Evolutionary conservation across 2,329 filamentous ascomycete species (phyloP), one percentile per base, ranked within the genome.

Genomic region (Colletotrichum echinochloae): DNA sequence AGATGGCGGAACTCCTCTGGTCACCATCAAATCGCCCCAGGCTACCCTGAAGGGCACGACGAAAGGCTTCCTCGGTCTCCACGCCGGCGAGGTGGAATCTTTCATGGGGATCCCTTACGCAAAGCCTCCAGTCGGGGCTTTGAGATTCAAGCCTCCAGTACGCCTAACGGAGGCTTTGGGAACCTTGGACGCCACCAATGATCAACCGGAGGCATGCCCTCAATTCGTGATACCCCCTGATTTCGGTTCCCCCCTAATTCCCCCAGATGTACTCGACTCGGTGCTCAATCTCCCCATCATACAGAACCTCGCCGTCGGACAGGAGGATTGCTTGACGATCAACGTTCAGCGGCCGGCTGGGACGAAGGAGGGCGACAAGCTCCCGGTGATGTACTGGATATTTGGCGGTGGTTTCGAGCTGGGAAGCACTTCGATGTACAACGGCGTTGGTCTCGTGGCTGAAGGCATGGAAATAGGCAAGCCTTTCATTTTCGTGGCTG

Each of bases 61-160:
- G 1, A 71, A 71, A 59, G 68, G 59, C 8, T 55, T 68, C 20
- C 65, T 68, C 11, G 68, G 68, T 9, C 57, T 59, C 8, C 59
- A 71, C 8, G 52, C 37, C 9, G 68, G 64, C 20, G 57, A 68
- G 37, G 82, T 90, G 14, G 89, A 92, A 65, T 83, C 81, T 18
- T 92, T 91, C 80, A 85, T 85, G 70, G 80, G 78, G 30, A 79
- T 91, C 9, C 88, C 88, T 0, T 90, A 86, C 74, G 88, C 87
- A 2, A 83, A 87, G 66, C 85, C 88, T 37, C 88, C 88, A 0
- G 78, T 87, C 26, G 86, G 84, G 0, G 77, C 84, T 65, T 80
- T 89, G 56, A 83, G 89, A 12, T 82, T 81, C 73, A 76, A 78
- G 48, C 78, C 82, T 0, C 78, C 81, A 0, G 83, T 87, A 3